Percentiles rank a stretch among this genome's conserved stretches.
Conservation (phyloP, 2,329 filamentous ascomycete genomes). For the Niveomyces coronatus region DNA sequence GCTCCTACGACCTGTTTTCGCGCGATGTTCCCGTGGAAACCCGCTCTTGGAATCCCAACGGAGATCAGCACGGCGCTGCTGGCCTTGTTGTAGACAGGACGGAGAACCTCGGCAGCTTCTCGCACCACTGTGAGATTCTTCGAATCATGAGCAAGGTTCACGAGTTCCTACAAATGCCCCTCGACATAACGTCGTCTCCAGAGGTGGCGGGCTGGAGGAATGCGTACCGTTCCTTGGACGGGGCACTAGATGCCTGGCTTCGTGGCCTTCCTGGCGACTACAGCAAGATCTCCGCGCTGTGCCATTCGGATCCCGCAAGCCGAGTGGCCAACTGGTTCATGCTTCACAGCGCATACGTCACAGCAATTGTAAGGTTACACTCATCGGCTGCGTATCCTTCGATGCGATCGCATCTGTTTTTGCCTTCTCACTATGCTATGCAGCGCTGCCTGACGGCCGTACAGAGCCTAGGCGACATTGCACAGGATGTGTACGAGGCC, state of each 20-base stretch:
- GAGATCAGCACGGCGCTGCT: slow-evolving; percentile 16
- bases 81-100: slow-evolving; percentile 25
- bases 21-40: slow-evolving; percentile 33
- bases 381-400: slow-evolving; percentile 33
- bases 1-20: slow-evolving; percentile 35
- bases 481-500: slow-evolving; percentile 32
- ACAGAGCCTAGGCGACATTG: slow-evolving; percentile 32
- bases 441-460: slow-evolving; percentile 34
- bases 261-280: slow-evolving; percentile 34
- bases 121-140: slow-evolving; percentile 35
- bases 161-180: slow-evolving; percentile 29
- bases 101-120: slow-evolving; percentile 34
- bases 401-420: slow-evolving; percentile 29
- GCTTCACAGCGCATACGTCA: slow-evolving; percentile 35
- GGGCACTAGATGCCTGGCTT: slow-evolving; percentile 30
- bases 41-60: slow-evolving; percentile 18
- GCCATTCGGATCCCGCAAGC: slow-evolving; percentile 34
- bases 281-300: slow-evolving; percentile 33
- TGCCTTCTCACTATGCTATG: slow-evolving; percentile 34
- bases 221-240: slow-evolving; percentile 29
- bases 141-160: slow-evolving; percentile 32
- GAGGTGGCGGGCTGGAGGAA: slow-evolving; percentile 32
- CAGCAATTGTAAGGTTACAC: slow-evolving; percentile 32
- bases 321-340: slow-evolving; percentile 37
- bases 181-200: slow-evolving; percentile 27